phyloP scores from a whole-genome alignment of 2,329 filamentous ascomycete species.

The Tolypocladium nubicola region DNA sequence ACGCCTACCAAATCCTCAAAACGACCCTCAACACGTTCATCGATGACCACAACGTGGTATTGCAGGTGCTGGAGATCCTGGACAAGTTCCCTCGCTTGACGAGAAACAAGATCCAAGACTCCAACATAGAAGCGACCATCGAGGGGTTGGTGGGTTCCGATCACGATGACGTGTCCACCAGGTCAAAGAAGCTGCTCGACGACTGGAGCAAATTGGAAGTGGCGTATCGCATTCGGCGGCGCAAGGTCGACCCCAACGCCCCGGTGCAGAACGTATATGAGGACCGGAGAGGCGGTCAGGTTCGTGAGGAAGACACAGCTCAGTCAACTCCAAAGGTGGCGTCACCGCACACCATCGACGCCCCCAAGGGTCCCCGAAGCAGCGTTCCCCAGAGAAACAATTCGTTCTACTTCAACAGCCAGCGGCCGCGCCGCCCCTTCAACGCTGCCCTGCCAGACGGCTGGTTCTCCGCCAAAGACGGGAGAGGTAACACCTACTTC shows the following conservation, averaged over 20 bases:
- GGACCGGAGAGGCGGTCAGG: conserved; percentile 43
- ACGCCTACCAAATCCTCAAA: conserved; percentile 92
- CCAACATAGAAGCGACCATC: conserved; percentile 82
- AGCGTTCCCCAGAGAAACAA: conserved; percentile 44
- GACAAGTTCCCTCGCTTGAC: conserved; percentile 83
- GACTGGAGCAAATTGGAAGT: conserved; percentile 86
- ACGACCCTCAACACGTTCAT: conserved; percentile 75
- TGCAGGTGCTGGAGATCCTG: conserved; percentile 84
- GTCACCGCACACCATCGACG: conserved; percentile 35
- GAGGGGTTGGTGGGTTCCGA: conserved; percentile 55
- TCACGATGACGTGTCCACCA: conserved; percentile 64
- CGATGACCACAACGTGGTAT: conserved; percentile 79
- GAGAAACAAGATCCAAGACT: conserved; percentile 93
- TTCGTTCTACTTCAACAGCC: conserved; percentile 36
- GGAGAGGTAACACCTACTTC: conserved; percentile 68
- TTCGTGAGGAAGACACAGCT: conserved; percentile 28
- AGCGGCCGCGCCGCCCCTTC: conserved; percentile 46
- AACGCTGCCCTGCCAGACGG: conserved; percentile 59
- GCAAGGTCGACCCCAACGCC: conserved; percentile 68
- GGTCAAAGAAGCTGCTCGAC: conserved; percentile 61
- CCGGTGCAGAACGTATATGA: conserved; percentile 46
- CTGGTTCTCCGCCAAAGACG: conserved; percentile 70
- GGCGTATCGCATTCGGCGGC: conserved; percentile 84
- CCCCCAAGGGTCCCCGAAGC: conserved; percentile 50
- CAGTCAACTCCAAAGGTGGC: conserved; percentile 28